Evolutionary conservation across 257 asterid species (phyloP).

Genomic region (Catharanthus roseus): DNA sequence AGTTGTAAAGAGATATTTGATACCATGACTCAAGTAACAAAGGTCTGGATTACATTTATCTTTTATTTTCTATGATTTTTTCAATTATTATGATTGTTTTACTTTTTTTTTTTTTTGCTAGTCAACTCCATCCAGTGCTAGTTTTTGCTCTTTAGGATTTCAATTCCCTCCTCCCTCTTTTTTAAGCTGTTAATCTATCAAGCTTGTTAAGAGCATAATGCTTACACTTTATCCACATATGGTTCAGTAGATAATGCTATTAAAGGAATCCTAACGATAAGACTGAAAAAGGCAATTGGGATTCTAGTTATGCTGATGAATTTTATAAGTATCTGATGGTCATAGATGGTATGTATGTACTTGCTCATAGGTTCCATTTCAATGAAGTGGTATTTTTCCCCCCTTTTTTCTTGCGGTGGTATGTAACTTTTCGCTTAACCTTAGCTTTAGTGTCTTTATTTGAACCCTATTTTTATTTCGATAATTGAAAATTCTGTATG

Average conservation of each 20-base stretch:
- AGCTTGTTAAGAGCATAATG: too few species aligned
- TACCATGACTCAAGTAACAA: slow-evolving; percentile 72
- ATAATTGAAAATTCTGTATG: background rate
- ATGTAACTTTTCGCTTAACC: background rate
- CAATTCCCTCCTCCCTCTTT: background rate
- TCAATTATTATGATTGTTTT: background rate
- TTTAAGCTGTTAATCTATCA: background rate
- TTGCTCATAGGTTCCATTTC: background rate
- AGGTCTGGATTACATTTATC: slow-evolving; percentile 37
- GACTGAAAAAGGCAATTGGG: background rate
- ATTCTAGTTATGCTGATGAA: background rate
- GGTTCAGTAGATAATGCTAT: background rate
- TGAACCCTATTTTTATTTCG: background rate
- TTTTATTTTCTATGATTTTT: background rate
- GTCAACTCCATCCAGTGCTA: background rate
- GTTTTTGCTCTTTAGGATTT: background rate
- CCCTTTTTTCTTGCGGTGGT: too few species aligned
- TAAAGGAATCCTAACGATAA: background rate
- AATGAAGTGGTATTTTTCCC: too few species aligned
- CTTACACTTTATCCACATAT: too few species aligned
- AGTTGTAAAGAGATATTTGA: slow-evolving; percentile 64
- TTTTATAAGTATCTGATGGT: background rate
- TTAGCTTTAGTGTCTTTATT: background rate
- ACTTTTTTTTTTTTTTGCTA: background rate
- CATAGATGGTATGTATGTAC: background rate